Percentiles rank a stretch among this genome's conserved stretches.
Evolutionary conservation across 2,329 filamentous ascomycete species (phyloP).

Genomic region (Epichloe brachyelytri): DNA sequence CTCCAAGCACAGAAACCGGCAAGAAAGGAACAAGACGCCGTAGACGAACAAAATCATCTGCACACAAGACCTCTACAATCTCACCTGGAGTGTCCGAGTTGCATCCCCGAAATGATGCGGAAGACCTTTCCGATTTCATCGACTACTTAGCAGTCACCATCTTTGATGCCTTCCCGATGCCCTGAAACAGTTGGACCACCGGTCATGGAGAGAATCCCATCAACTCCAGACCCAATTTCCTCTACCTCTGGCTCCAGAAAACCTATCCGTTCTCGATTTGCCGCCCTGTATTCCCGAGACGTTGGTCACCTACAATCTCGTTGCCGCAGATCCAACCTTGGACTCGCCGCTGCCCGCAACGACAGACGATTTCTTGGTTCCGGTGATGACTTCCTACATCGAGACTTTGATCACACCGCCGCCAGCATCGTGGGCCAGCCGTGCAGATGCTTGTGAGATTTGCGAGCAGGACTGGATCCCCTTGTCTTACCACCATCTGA

Average conservation of each 20-base stretch:
- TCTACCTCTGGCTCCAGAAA: constrained; percentile 40
- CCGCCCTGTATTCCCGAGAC: constrained; percentile 48
- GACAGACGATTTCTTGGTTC: constrained; percentile 45
- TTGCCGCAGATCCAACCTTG: constrained; percentile 26
- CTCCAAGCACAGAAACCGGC: neutral
- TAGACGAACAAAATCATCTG: constrained; percentile 16
- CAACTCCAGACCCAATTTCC: constrained; percentile 42
- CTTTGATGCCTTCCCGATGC: constrained; percentile 48
- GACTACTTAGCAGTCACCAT: constrained; percentile 63
- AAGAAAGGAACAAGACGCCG: constrained; percentile 31
- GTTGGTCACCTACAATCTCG: constrained; percentile 52
- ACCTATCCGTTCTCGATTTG: constrained; percentile 41
- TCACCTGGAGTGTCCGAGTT: neutral
- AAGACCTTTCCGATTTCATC: constrained; percentile 68
- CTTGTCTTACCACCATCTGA: constrained; percentile 74
- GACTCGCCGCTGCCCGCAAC: constrained; percentile 22
- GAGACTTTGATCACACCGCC: constrained; percentile 44
- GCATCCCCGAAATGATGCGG: constrained; percentile 28
- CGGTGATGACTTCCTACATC: constrained; percentile 52
- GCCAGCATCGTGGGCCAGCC: constrained; percentile 47
- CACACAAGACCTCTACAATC: neutral
- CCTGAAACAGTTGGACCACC: constrained; percentile 49
- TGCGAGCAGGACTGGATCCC: constrained; percentile 63
- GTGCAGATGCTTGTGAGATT: constrained; percentile 54
- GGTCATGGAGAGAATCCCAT: constrained; percentile 28